These are phyloP conservation scores for Emydomyces testavorans DNA, from an alignment of 2,329 filamentous ascomycete genomes.

Conservation along the genomic window DNA sequence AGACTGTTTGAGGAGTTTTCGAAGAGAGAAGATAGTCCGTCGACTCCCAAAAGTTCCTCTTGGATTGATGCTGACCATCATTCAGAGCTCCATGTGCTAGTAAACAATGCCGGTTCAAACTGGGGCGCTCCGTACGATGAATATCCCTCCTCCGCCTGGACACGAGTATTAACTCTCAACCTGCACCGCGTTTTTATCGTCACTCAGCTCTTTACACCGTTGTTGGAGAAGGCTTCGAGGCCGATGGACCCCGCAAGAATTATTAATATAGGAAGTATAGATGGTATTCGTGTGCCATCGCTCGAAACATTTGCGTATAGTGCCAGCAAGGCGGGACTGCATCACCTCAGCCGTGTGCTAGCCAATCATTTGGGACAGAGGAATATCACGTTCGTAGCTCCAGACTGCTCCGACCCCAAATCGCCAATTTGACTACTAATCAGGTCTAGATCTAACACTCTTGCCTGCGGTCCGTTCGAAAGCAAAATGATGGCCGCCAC, in stretches of 20 bases:
- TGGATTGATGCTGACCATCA: constrained; percentile 31
- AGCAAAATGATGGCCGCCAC: constrained; percentile 46
- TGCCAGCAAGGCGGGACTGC: constrained; percentile 43
- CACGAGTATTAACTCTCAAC: constrained; percentile 45
- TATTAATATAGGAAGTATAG: constrained; percentile 45
- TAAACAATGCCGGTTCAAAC: constrained; percentile 45
- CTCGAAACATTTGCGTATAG: constrained; percentile 44
- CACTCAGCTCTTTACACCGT: constrained; percentile 37
- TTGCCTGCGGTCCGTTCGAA: constrained; percentile 57
- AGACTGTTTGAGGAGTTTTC: constrained; percentile 39
- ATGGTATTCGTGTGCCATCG: constrained; percentile 43
- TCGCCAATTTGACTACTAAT: background rate
- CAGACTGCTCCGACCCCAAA: too few species aligned
- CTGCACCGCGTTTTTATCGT: constrained; percentile 44
- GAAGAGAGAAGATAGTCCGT: constrained; percentile 44
- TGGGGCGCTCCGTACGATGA: constrained; percentile 48
- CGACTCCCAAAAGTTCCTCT: constrained; percentile 40
- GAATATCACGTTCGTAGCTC: constrained; percentile 44
- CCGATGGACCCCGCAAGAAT: constrained; percentile 37
- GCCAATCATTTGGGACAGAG: constrained; percentile 42
- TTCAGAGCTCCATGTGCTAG: constrained; percentile 38
- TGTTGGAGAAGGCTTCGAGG: constrained; percentile 38
- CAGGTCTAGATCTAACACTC: constrained; percentile 47
- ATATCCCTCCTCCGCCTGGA: constrained; percentile 48
- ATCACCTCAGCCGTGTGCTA: constrained; percentile 42